Evolutionary conservation across 1,284 basidiomycete species (phyloP).

Genomic region (Xanthoconium separans): DNA sequence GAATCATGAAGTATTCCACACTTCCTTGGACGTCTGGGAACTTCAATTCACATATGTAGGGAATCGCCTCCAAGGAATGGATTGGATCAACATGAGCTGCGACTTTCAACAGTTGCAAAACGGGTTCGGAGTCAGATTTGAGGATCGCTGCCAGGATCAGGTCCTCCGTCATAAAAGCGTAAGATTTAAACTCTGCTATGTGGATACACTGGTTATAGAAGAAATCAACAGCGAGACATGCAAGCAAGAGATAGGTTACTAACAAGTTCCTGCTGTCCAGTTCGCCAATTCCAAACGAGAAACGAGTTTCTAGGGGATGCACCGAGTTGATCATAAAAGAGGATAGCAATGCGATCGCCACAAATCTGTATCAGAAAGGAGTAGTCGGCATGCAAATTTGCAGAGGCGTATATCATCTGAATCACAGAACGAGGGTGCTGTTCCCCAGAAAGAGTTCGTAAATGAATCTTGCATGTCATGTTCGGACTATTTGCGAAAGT

Average conservation of each 20-base stretch:
- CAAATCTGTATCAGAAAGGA: slow-evolving; percentile 32
- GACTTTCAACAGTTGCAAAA: slow-evolving; percentile 35
- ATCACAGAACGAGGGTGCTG: slow-evolving; percentile 18
- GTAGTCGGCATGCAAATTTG: slow-evolving; percentile 1
- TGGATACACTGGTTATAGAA: slow-evolving; percentile 15
- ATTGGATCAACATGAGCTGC: slow-evolving; percentile 7
- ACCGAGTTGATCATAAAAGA: slow-evolving; percentile 14
- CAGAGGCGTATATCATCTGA: slow-evolving; percentile 14
- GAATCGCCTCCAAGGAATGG: slow-evolving; percentile 25
- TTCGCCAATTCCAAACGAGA: slow-evolving; percentile 61
- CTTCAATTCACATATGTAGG: slow-evolving; percentile 38
- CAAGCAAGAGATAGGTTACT: slow-evolving; percentile 24
- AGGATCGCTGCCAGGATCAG: slow-evolving; percentile 39
- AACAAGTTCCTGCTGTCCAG: slow-evolving; percentile 38
- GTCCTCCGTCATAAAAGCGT: slow-evolving; percentile 31
- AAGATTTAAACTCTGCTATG: slow-evolving; percentile 21
- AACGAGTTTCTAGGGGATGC: slow-evolving; percentile 27
- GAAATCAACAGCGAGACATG: not conserved
- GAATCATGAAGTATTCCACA: slow-evolving; percentile 37
- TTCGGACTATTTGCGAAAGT: slow-evolving; percentile 18
- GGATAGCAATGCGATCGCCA: slow-evolving; percentile 23
- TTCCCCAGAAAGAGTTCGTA: slow-evolving; percentile 28
- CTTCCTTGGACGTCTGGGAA: slow-evolving; percentile 36
- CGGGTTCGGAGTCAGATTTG: slow-evolving; percentile 30
- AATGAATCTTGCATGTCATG: slow-evolving; percentile 23